Base-by-base conservation (phyloP, 495 filamentous ascomycete genomes). In the Astrocystis sublimbata region DNA sequence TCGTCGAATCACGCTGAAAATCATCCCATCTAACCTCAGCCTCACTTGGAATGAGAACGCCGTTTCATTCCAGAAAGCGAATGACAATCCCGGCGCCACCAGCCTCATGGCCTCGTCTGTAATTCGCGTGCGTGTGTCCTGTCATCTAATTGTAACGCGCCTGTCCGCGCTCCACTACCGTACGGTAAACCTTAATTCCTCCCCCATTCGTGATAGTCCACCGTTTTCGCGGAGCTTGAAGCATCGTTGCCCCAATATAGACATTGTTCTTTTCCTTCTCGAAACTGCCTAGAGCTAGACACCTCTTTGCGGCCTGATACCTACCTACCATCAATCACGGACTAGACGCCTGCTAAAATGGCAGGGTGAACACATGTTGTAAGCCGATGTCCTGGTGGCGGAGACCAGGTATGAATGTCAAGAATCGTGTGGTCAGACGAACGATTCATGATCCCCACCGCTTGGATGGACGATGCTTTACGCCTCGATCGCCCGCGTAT, bases 1-100 rank as follows among this genome's bases (percentile, higher is more conserved):
- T 58, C 35, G 50, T 62, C 55, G 55, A 61, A 54, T 61, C 42
- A 58, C 33, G 54, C 60, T 33, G 59, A 52, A 46, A 55, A 47
- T 51, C 51, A 53, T 49, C 43, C 50, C 58, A 49, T 56, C 47
- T 19, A 21, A 28, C 36, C 36, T 52, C 58, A 60, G 58, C 58
- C 58, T 60, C 47, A 21, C 23, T 52, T 26, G 23, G 58, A 31
- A 51, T 51, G 51, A 51, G 35, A 40, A n/a, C 24, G 21, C 46
- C 35, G 58, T 60, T 60, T 60, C 58, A 49, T 60, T 60, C 58
- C 52, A 49, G 46, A 52, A 60, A 24, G 35, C 35, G 58, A 33
- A 31, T 52, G 36, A 6, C 24, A 30, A 21, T 26, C 47, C 58
- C 4, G 1, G 30, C 31, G 46, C 43, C 35, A 19, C 58, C 46